Conservation (phyloP, 352 stramenopile species). For the Globisporangium lucens region DNA sequence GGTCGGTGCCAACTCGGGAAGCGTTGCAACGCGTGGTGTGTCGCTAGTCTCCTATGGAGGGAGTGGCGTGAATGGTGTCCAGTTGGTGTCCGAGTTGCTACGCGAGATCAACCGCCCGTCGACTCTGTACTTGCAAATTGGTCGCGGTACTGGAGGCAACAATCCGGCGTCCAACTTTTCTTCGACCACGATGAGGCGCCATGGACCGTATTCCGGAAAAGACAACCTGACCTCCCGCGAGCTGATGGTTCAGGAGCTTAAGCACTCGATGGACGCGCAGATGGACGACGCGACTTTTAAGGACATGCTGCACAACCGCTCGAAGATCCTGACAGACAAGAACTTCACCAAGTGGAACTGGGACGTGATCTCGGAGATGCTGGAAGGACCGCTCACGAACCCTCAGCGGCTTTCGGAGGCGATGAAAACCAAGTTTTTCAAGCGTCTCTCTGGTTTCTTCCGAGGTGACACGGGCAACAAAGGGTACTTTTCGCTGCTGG, state of each 20-base stretch:
- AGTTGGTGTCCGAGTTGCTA: slow-evolving; percentile 82
- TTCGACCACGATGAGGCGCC: slow-evolving; percentile 14
- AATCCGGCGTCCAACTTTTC: slow-evolving; percentile 24
- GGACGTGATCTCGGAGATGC: slow-evolving; percentile 88
- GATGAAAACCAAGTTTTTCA: slow-evolving; percentile 93
- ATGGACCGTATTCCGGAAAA: slow-evolving; percentile 23
- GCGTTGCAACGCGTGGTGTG: slow-evolving; percentile 58
- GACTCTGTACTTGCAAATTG: slow-evolving; percentile 33
- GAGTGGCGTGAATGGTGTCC: slow-evolving; percentile 83
- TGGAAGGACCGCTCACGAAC: slow-evolving; percentile 85
- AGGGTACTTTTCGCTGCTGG: slow-evolving; percentile 85
- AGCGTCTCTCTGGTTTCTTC: slow-evolving; percentile 88
- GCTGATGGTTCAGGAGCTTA: slow-evolving; percentile 84
- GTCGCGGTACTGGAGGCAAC: slow-evolving; percentile 5
- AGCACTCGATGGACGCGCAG: slow-evolving; percentile 84
- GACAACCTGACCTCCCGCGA: slow-evolving; percentile 81
- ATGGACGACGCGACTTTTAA: slow-evolving; percentile 89
- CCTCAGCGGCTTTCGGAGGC: slow-evolving; percentile 82
- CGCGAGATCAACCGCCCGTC: slow-evolving; percentile 84
- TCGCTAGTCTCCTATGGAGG: slow-evolving; percentile 81
- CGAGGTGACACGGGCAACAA: slow-evolving; percentile 88
- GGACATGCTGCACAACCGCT: slow-evolving; percentile 86
- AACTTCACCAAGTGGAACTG: slow-evolving; percentile 92
- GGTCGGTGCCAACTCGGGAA: slow-evolving; percentile 72
- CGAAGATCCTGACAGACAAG: slow-evolving; percentile 83